Percentiles rank a stretch among this genome's conserved stretches.
Conservation (phyloP, 192 early-diverging fungal genomes). For the Pilaira anomala region DNA sequence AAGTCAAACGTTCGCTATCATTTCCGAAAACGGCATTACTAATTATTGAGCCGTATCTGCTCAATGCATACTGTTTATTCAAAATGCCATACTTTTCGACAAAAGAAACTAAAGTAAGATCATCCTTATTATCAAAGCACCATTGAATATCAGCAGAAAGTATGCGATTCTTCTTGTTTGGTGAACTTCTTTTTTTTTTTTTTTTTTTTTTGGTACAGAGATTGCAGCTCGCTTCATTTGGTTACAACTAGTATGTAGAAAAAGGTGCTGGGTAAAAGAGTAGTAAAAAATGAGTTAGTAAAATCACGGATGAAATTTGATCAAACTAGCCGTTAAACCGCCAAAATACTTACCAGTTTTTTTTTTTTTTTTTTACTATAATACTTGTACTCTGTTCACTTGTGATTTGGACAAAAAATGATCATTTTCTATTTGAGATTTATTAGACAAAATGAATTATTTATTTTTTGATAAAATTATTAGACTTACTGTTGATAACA, state of each 20-base stretch:
- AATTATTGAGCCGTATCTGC: constrained; percentile 18
- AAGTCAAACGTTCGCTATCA: constrained; percentile 4
- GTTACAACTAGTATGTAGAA: neutral
- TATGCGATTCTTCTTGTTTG: constrained; percentile 16
- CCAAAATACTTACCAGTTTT: no score
- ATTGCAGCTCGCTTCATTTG: constrained; percentile 17
- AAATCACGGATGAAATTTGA: no score
- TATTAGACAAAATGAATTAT: no score
- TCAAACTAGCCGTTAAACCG: no score
- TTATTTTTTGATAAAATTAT: no score
- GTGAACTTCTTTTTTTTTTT: constrained; percentile 11
- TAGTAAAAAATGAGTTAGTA: no score
- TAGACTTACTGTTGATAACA: no score
- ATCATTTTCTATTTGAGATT: no score
- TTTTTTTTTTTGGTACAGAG: constrained; percentile 12
- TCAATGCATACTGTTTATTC: constrained; percentile 17
- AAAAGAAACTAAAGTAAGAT: constrained; percentile 10
- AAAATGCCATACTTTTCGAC: constrained; percentile 7
- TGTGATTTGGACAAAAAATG: no score
- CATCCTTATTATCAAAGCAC: constrained; percentile 16
- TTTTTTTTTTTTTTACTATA: neutral
- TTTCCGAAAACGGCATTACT: constrained; percentile 4
- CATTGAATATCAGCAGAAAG: constrained; percentile 20
- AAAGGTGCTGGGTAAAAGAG: no score
- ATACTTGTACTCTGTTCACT: no score